A percentile compares a stretch with the other conserved stretches of the same genome.
phyloP scores from a whole-genome alignment of 345 rosid species.

The Boechera retrofracta region DNA sequence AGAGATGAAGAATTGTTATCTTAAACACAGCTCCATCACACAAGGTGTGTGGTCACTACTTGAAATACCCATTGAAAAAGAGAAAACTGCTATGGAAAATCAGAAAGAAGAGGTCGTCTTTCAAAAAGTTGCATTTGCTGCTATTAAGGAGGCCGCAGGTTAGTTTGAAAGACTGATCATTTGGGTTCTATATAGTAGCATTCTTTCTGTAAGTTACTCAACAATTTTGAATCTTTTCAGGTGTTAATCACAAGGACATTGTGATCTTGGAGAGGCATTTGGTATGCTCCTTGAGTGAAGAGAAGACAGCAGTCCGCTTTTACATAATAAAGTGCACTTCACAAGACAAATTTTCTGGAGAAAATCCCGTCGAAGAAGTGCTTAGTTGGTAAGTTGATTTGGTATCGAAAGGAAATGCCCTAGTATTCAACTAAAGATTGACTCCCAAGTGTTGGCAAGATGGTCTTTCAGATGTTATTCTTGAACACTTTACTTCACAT shows the following conservation, averaged over 20 bases:
- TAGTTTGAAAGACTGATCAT: constrained; percentile 12
- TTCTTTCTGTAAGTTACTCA: constrained; percentile 25
- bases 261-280: constrained; percentile 58
- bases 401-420: not conserved
- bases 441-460: not conserved
- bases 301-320: constrained; percentile 54
- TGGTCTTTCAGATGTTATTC: not conserved
- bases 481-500: constrained; percentile 1
- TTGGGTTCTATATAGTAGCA: not conserved
- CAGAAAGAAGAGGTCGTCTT: constrained; percentile 48
- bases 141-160: constrained; percentile 58
- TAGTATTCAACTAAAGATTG: not conserved
- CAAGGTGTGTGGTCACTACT: constrained; percentile 79
- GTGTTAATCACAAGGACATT: constrained; percentile 48
- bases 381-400: constrained; percentile 53
- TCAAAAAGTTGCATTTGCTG: constrained; percentile 63
- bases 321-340: constrained; percentile 60
- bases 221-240: constrained; percentile 46
- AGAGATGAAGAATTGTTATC: constrained; percentile 55
- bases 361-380: constrained; percentile 49
- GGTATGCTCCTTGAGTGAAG: constrained; percentile 56
- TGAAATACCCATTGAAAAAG: constrained; percentile 55
- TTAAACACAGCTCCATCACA: constrained; percentile 56
- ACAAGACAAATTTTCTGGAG: constrained; percentile 32
- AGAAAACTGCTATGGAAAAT: constrained; percentile 12